phyloP scores from a whole-genome alignment of 1,139 yeast genomes.

The Saccharomyces hybrid region DNA sequence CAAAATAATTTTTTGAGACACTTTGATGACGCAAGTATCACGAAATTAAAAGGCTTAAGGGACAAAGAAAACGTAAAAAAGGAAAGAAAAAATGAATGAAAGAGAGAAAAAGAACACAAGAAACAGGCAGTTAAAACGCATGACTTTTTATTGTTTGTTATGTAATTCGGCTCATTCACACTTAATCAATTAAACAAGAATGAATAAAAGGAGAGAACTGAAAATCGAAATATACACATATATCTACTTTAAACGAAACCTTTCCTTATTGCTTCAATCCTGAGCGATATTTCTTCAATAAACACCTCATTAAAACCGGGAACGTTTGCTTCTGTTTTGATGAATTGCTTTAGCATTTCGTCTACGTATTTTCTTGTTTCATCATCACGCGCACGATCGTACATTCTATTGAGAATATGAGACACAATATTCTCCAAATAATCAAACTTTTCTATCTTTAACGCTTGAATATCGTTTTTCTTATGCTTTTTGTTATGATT shows the following conservation, averaged over 20 bases:
- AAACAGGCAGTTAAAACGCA: background rate
- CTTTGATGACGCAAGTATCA: background rate
- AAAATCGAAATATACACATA: background rate
- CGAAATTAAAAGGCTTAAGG: background rate
- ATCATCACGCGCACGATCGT: constrained; percentile 41
- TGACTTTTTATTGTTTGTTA: background rate
- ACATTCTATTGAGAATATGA: constrained; percentile 39
- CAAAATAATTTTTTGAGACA: background rate
- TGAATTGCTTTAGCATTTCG: constrained; percentile 35
- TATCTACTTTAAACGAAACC: constrained; percentile 8
- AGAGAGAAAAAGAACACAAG: background rate
- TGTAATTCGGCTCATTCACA: background rate
- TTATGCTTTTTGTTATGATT: constrained; percentile 2
- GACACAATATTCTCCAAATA: constrained; percentile 34
- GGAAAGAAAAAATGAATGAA: background rate
- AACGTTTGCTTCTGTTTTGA: constrained; percentile 41
- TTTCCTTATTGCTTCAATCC: constrained; percentile 27
- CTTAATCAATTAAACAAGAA: background rate
- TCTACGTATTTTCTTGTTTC: constrained; percentile 42
- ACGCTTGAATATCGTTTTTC: background rate
- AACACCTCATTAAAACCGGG: constrained; percentile 61
- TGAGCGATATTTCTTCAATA: constrained; percentile 47
- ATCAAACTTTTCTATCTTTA: constrained; percentile 24
- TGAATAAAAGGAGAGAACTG: background rate
- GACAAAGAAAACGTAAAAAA: background rate